These are phyloP conservation scores for Tolypocladium amazonense DNA, from an alignment of 2,329 filamentous ascomycete species.

Conservation along the genomic window DNA sequence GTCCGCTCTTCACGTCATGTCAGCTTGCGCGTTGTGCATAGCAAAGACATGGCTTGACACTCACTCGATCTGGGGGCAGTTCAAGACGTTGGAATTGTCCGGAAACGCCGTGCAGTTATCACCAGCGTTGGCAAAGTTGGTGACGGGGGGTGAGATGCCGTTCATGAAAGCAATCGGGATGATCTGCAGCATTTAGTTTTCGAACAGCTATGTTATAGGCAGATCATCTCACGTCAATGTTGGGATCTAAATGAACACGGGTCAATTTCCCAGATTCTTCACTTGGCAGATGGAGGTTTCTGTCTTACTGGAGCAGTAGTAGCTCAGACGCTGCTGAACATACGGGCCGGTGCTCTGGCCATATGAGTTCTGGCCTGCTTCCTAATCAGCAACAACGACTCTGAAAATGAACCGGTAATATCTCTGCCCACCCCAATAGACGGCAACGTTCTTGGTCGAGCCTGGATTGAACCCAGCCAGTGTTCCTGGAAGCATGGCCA, in stretches of 20 bases:
- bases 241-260: slow-evolving; percentile 19
- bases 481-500: slow-evolving; percentile 16
- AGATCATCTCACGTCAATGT: slow-evolving; percentile 32
- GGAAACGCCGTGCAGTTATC: slow-evolving; percentile 48
- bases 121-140: slow-evolving; percentile 57
- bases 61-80: slow-evolving; percentile 56
- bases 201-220: not conserved
- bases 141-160: slow-evolving; percentile 39
- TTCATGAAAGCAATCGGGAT: slow-evolving; percentile 56
- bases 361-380: slow-evolving; percentile 48
- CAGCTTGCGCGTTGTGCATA: slow-evolving; percentile 15
- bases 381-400: not conserved
- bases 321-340: slow-evolving; percentile 42
- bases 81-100: slow-evolving; percentile 41
- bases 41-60: slow-evolving; percentile 10
- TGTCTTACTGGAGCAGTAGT: slow-evolving; percentile 48
- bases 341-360: slow-evolving; percentile 28
- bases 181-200: slow-evolving; percentile 20
- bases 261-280: not conserved
- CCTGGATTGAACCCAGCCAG: slow-evolving; percentile 32
- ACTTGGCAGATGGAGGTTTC: not conserved
- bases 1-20: slow-evolving; percentile 11
- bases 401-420: not conserved
- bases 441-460: slow-evolving; percentile 43
- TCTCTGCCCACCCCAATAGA: slow-evolving; percentile 51